Conservation (phyloP, 345 rosid genomes). For the Nephelium lappaceum region DNA sequence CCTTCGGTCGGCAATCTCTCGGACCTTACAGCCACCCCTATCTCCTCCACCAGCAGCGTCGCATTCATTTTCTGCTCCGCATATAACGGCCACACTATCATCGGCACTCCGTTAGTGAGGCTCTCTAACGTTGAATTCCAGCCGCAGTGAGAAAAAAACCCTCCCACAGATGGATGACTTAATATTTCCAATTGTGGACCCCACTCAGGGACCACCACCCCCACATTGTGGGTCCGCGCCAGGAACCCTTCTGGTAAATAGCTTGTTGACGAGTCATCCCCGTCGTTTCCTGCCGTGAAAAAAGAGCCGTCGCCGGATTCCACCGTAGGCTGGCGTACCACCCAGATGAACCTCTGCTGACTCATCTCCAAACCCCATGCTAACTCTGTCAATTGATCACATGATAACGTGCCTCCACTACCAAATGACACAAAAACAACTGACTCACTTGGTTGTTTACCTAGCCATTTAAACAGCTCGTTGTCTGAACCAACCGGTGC, state of each 20-base stretch:
- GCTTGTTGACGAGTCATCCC: constrained; percentile 6
- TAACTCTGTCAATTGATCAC: constrained; percentile 52
- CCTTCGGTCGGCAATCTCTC: constrained; percentile 17
- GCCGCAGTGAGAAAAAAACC: constrained; percentile 69
- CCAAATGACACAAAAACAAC: constrained; percentile 71
- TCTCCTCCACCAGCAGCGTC: constrained; percentile 46
- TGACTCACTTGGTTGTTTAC: constrained; percentile 44
- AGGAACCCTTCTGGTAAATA: constrained; percentile 63
- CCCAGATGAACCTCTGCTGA: constrained; percentile 64
- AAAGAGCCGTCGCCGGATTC: constrained; percentile 29
- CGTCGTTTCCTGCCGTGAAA: constrained; percentile 16
- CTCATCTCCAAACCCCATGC: constrained; percentile 72
- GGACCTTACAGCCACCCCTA: constrained; percentile 44
- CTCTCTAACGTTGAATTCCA: constrained; percentile 78
- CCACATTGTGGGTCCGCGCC: constrained; percentile 32
- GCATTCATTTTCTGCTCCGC: constrained; percentile 63
- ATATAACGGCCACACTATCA: constrained; percentile 61
- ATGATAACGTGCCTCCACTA: constrained; percentile 64
- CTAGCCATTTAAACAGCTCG: constrained; percentile 48
- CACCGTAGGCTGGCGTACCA: constrained; percentile 44
- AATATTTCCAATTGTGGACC: constrained; percentile 63
- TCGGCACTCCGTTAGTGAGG: constrained; percentile 47
- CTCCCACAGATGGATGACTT: constrained; percentile 61
- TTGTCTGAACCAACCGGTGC: background rate
- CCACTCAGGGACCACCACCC: constrained; percentile 55